These are phyloP conservation scores for Scytalidium sp. DNA, from an alignment of 2,329 filamentous ascomycete genomes.

Conservation along the genomic window DNA sequence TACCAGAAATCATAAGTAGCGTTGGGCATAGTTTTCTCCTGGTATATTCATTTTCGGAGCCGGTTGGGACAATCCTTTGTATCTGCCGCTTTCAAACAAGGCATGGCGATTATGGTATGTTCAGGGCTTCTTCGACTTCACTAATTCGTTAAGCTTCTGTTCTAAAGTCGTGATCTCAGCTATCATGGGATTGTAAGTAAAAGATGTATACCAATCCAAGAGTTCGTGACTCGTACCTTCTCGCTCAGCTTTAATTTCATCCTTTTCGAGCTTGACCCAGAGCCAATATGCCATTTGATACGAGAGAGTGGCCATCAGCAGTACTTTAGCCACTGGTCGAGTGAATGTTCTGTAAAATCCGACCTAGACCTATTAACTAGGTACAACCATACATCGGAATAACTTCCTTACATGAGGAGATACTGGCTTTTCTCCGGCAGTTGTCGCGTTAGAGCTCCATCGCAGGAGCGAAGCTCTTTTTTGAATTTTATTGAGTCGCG, in stretches of 20 bases:
- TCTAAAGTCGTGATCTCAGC: constrained; percentile 34
- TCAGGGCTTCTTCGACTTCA: constrained; percentile 13
- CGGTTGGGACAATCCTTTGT: too few relatives aligned
- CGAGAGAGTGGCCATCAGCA: constrained; percentile 71
- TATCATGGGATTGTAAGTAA: background rate
- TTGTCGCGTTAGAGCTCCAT: background rate
- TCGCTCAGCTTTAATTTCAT: constrained; percentile 62
- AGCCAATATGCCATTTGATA: constrained; percentile 75
- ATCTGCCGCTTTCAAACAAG: too few relatives aligned
- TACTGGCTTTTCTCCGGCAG: constrained; percentile 2
- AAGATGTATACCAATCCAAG: background rate
- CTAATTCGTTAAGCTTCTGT: constrained; percentile 33
- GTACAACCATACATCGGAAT: background rate
- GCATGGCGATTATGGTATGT: background rate
- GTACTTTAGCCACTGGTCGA: constrained; percentile 69
- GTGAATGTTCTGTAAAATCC: constrained; percentile 75
- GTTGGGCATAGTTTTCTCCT: too few relatives aligned
- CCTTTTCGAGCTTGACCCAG: constrained; percentile 71
- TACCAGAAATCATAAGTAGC: too few relatives aligned
- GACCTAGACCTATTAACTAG: constrained; percentile 39
- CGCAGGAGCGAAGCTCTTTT: background rate
- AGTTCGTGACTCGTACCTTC: constrained; percentile 41
- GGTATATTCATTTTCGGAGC: too few relatives aligned
- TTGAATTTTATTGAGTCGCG: background rate
- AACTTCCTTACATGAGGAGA: constrained; percentile 7